A percentile compares a stretch with the other conserved stretches of the same genome.
phyloP scores from a whole-genome alignment of 1,139 yeast species.

The Wickerhamomyces sp. region DNA sequence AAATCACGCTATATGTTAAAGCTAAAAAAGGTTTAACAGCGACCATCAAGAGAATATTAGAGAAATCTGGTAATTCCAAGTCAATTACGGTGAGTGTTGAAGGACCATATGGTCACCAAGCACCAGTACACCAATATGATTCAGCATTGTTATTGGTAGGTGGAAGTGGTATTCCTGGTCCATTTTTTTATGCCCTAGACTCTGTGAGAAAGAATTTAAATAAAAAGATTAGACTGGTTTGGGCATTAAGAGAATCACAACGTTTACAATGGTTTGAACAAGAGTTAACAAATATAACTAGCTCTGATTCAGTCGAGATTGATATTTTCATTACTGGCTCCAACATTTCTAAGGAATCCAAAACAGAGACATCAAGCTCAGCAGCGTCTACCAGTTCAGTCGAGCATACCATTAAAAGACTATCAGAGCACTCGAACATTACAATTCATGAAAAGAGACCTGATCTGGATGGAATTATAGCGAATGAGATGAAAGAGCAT shows the following conservation, averaged over 20 bases:
- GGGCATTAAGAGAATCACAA: slow-evolving; percentile 47
- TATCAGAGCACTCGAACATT: too few relatives aligned
- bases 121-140: slow-evolving; percentile 51
- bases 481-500: too few relatives aligned
- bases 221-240: slow-evolving; percentile 39
- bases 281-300: slow-evolving; percentile 38
- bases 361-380: too few relatives aligned
- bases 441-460: too few relatives aligned
- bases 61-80: slow-evolving; percentile 3
- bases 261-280: slow-evolving; percentile 47
- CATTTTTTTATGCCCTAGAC: slow-evolving; percentile 29
- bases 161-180: slow-evolving; percentile 69
- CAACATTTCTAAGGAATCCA: too few relatives aligned
- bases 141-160: slow-evolving; percentile 52
- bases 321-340: slow-evolving; percentile 21
- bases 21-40: slow-evolving; percentile 43
- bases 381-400: too few relatives aligned
- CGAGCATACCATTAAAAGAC: too few relatives aligned
- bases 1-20: slow-evolving; percentile 35
- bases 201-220: slow-evolving; percentile 28
- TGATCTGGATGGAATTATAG: too few relatives aligned
- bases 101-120: slow-evolving; percentile 54
- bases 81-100: slow-evolving; percentile 35
- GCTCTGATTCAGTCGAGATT: slow-evolving; percentile 17
- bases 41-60: slow-evolving; percentile 19